phyloP scores from a whole-genome alignment of 495 filamentous ascomycete genomes.

The Xylaria longipes region DNA sequence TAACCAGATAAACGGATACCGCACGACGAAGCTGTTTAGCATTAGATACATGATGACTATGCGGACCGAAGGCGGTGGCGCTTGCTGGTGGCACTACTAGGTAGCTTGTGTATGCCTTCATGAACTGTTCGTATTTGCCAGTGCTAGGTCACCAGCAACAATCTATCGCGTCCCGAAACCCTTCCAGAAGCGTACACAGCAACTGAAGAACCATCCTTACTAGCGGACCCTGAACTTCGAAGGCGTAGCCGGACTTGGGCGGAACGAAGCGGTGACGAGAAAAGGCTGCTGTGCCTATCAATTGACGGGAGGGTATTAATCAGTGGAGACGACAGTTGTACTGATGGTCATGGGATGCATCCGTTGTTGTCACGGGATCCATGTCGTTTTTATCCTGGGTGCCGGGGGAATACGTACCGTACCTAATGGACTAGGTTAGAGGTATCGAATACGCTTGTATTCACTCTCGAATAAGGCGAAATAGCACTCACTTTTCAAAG shows the following conservation, averaged over 20 bases:
- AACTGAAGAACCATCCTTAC: background rate
- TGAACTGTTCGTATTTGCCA: background rate
- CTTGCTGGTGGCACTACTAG: background rate
- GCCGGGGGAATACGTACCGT: background rate
- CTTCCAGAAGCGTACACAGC: constrained; percentile 2
- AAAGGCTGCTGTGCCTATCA: background rate
- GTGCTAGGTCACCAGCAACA: background rate
- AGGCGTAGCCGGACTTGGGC: background rate
- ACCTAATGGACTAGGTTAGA: background rate
- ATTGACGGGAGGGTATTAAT: background rate
- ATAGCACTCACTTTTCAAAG: background rate
- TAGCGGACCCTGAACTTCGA: background rate
- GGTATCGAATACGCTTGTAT: background rate
- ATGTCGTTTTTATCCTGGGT: background rate
- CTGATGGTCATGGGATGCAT: constrained; percentile 22
- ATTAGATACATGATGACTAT: background rate
- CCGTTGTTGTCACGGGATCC: constrained; percentile 23
- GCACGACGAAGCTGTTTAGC: background rate
- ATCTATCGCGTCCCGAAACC: background rate
- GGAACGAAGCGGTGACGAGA: constrained; percentile 21
- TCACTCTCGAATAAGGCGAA: background rate
- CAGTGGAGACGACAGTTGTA: constrained; percentile 8
- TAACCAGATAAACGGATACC: background rate
- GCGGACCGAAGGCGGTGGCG: background rate
- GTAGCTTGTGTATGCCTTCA: background rate